A percentile compares a stretch with the other conserved stretches of the same genome.
These are phyloP conservation scores for Theileria luwenshuni DNA, from an alignment of 169 alveolate genomes.

Conservation along the genomic window DNA sequence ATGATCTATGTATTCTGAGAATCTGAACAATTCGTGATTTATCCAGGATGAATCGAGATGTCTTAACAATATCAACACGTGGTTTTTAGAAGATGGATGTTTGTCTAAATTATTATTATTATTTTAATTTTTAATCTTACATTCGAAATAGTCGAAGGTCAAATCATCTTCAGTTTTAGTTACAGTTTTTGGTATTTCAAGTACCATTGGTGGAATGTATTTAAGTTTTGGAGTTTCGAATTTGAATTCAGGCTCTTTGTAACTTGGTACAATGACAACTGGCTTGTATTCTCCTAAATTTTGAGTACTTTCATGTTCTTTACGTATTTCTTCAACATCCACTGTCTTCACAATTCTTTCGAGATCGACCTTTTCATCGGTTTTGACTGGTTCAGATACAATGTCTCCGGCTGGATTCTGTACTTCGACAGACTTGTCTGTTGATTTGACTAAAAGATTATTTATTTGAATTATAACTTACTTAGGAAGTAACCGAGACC, in stretches of 20 bases:
- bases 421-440: too few relatives aligned
- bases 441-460: not conserved
- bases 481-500: not conserved
- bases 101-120: not conserved
- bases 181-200: not conserved
- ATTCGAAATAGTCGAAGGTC: constrained; percentile 9
- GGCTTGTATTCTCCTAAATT: not conserved
- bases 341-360: not conserved
- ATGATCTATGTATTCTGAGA: constrained; percentile 15
- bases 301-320: too few relatives aligned
- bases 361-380: constrained; percentile 1
- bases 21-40: constrained; percentile 10
- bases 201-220: constrained; percentile 2
- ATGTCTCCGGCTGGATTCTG: too few relatives aligned
- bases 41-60: not conserved
- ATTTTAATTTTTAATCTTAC: not conserved
- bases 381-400: too few relatives aligned
- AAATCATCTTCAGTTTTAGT: not conserved
- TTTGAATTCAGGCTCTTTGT: not conserved
- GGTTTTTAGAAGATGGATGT: not conserved
- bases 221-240: not conserved
- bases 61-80: constrained; percentile 18
- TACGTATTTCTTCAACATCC: not conserved
- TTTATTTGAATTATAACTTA: not conserved
- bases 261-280: not conserved